phyloP scores from a whole-genome alignment of 345 rosid species.

The Arabidopsis arenosa region DNA sequence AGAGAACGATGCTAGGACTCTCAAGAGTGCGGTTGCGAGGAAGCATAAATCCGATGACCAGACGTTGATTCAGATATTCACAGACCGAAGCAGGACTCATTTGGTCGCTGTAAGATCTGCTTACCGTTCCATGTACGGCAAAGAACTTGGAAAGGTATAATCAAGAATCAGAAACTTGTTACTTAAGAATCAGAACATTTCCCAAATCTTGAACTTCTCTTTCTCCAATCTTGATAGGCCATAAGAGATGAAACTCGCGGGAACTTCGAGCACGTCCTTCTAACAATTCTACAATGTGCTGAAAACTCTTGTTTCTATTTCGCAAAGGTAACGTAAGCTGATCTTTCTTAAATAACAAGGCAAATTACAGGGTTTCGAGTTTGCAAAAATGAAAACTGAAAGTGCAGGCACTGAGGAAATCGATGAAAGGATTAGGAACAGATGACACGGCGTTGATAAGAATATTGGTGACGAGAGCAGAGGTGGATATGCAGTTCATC shows the following conservation, averaged over 20 bases:
- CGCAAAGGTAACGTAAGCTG: constrained; percentile 51
- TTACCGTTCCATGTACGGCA: constrained; percentile 50
- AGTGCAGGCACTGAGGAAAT: constrained; percentile 56
- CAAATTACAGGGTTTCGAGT: background rate
- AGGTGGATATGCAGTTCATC: constrained; percentile 62
- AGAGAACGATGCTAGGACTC: constrained; percentile 60
- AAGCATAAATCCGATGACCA: constrained; percentile 51
- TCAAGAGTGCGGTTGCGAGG: constrained; percentile 49
- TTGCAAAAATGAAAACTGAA: background rate
- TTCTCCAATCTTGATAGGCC: constrained; percentile 46
- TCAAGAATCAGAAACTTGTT: constrained; percentile 29
- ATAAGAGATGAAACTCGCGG: constrained; percentile 60
- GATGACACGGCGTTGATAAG: constrained; percentile 62
- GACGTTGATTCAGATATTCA: constrained; percentile 55
- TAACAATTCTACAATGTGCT: constrained; percentile 61
- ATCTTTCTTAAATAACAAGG: constrained; percentile 11
- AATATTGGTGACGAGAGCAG: constrained; percentile 59
- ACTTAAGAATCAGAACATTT: background rate
- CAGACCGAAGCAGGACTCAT: constrained; percentile 69
- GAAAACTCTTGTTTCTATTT: constrained; percentile 60
- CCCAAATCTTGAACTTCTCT: background rate
- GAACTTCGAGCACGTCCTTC: constrained; percentile 55
- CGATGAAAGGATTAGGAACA: constrained; percentile 73
- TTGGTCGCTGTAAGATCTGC: constrained; percentile 52
- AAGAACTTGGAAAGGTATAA: constrained; percentile 56